Evolutionary conservation across 371 early-diverging fungal genomes (phyloP).

Genomic region (Syncephalastrum racemosum): DNA sequence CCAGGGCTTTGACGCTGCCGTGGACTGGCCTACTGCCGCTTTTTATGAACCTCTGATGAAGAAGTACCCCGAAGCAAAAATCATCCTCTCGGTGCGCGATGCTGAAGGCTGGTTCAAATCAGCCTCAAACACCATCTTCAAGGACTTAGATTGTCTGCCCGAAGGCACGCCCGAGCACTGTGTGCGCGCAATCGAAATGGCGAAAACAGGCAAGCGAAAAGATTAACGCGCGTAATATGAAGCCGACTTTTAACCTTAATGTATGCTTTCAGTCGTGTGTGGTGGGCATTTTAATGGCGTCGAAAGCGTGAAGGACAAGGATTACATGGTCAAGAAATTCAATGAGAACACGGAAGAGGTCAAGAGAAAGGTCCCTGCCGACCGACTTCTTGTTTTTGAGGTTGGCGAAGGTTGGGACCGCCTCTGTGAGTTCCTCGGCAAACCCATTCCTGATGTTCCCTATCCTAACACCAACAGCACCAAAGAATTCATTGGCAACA

Average conservation of each 20-base stretch:
- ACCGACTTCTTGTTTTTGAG: slow-evolving; percentile 11
- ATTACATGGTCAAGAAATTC: slow-evolving; percentile 10
- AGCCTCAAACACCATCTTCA: slow-evolving; percentile 23
- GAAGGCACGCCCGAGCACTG: neutral
- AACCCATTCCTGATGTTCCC: slow-evolving; percentile 12
- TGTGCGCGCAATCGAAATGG: neutral
- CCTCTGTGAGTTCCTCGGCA: slow-evolving; percentile 18
- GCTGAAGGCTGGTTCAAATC: slow-evolving; percentile 43
- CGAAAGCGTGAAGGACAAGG: slow-evolving; percentile 18
- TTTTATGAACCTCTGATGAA: slow-evolving; percentile 20
- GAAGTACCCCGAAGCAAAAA: slow-evolving; percentile 37
- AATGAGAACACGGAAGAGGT: slow-evolving; percentile 10
- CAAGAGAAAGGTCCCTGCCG: slow-evolving; percentile 12
- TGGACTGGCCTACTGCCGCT: slow-evolving; percentile 16
- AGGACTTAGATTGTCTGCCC: neutral
- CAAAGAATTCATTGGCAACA: slow-evolving; percentile 1
- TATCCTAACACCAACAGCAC: slow-evolving; percentile 13
- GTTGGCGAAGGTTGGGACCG: slow-evolving; percentile 31
- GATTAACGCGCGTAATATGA: too few species aligned
- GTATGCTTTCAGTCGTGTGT: slow-evolving; percentile 2
- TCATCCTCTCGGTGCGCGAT: slow-evolving; percentile 26
- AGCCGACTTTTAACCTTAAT: too few species aligned
- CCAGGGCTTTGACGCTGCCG: slow-evolving; percentile 17
- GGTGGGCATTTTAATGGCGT: slow-evolving; percentile 19
- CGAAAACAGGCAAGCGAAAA: neutral